Conservation (phyloP, 176 grass and related monocot genomes). For the Zea luxurians region DNA sequence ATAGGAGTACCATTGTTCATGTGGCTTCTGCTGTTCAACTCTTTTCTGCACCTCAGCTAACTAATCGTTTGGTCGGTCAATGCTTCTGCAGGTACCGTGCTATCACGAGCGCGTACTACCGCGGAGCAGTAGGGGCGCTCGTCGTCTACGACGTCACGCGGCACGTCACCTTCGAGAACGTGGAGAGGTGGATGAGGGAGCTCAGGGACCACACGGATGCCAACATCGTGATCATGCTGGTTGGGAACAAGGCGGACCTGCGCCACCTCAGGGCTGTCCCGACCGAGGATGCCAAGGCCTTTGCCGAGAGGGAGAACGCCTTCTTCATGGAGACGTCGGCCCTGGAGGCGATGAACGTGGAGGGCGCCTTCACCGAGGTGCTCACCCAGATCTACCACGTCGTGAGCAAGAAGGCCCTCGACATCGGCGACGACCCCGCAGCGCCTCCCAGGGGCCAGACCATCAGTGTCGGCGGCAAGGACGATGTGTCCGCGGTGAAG, state of each 20-base stretch:
- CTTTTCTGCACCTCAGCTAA: background rate
- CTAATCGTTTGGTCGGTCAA: background rate
- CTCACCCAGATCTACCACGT: constrained; percentile 62
- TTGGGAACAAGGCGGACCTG: constrained; percentile 66
- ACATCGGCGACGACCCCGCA: constrained; percentile 47
- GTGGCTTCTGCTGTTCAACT: background rate
- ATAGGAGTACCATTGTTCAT: background rate
- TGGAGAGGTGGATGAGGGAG: constrained; percentile 71
- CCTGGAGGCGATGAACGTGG: constrained; percentile 58
- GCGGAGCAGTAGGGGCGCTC: constrained; percentile 56
- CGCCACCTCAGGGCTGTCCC: constrained; percentile 58
- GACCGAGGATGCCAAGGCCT: constrained; percentile 47
- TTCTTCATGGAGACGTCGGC: constrained; percentile 75
- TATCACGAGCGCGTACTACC: constrained; percentile 71
- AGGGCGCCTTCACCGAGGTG: constrained; percentile 59
- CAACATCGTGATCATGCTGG: constrained; percentile 73
- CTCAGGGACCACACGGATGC: constrained; percentile 62
- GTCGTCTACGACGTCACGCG: constrained; percentile 60
- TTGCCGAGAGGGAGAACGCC: constrained; percentile 54
- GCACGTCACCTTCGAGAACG: constrained; percentile 68
- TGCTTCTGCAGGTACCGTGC: constrained; percentile 55
- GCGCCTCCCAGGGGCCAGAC: constrained; percentile 51
- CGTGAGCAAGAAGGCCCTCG: constrained; percentile 63
- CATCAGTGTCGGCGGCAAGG: constrained; percentile 47
- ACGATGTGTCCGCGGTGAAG: constrained; percentile 62